A percentile compares a stretch with the other conserved stretches of the same genome.
Conservation (phyloP, 768 basidiomycete species). For the Leccinum ochraceum region DNA sequence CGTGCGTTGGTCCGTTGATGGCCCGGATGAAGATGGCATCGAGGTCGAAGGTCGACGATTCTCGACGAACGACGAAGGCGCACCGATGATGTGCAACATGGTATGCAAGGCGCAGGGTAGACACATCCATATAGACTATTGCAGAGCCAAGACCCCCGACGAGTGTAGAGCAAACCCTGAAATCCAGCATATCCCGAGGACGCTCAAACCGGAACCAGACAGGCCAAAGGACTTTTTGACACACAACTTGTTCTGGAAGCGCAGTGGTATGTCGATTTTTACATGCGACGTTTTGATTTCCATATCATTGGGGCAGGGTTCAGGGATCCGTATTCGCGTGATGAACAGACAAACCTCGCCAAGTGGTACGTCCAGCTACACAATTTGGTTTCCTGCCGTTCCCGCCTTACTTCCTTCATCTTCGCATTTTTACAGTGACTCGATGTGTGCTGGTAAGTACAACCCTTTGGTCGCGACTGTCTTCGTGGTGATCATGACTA, state of each 20-base stretch:
- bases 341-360: constrained; percentile 52
- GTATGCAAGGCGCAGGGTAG: constrained; percentile 52
- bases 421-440: constrained; percentile 38
- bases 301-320: constrained; percentile 41
- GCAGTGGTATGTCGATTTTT: constrained; percentile 15
- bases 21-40: constrained; percentile 45
- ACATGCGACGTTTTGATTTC: too few species aligned
- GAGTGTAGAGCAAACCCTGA: constrained; percentile 43
- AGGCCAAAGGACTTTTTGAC: constrained; percentile 56
- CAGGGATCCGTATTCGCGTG: constrained; percentile 61
- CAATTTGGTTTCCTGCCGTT: not conserved
- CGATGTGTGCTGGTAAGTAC: constrained; percentile 48
- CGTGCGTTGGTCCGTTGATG: constrained; percentile 56
- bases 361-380: constrained; percentile 44
- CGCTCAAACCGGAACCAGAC: constrained; percentile 46
- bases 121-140: constrained; percentile 58
- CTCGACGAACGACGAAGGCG: constrained; percentile 52
- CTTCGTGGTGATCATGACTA: not conserved
- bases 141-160: constrained; percentile 38
- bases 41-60: constrained; percentile 57
- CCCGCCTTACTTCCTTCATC: not conserved
- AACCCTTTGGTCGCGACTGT: not conserved
- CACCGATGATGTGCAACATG: constrained; percentile 63
- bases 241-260: constrained; percentile 56
- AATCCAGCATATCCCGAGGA: constrained; percentile 43